Evolutionary conservation across 2,329 filamentous ascomycete species (phyloP).

Genomic region (Curvularia sp.): DNA sequence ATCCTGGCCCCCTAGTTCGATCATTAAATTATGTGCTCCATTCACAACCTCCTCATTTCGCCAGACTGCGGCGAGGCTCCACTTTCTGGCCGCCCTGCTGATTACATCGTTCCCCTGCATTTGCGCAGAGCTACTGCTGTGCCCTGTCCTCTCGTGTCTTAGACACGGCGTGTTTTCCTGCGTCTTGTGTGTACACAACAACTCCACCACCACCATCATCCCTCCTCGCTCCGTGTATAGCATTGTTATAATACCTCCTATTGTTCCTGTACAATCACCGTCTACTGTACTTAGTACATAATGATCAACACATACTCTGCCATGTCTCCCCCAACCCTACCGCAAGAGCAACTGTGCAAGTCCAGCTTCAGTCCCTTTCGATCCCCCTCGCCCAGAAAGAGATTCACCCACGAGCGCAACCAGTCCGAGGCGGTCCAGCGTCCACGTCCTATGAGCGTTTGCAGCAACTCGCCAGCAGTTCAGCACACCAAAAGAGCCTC

Average conservation of each 20-base stretch:
- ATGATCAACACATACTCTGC: slow-evolving; percentile 31
- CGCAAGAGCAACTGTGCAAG: slow-evolving; percentile 28
- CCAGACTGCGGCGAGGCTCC: slow-evolving; percentile 12
- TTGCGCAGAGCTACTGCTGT: slow-evolving; percentile 11
- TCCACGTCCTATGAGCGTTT: slow-evolving; percentile 29
- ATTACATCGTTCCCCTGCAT: slow-evolving; percentile 32
- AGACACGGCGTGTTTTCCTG: slow-evolving; percentile 26
- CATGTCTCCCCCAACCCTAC: slow-evolving; percentile 19
- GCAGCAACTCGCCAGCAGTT: slow-evolving; percentile 19
- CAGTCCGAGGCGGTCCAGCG: slow-evolving; percentile 33
- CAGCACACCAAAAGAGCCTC: slow-evolving; percentile 33
- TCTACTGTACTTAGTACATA: slow-evolving; percentile 12
- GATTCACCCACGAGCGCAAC: slow-evolving; percentile 32
- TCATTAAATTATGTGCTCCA: slow-evolving; percentile 17
- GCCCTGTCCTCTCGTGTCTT: slow-evolving; percentile 22
- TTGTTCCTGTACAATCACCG: slow-evolving; percentile 19
- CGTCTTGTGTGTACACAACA: slow-evolving; percentile 13
- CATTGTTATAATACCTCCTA: slow-evolving; percentile 5
- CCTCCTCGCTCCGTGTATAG: slow-evolving; percentile 10
- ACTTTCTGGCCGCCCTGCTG: slow-evolving; percentile 25
- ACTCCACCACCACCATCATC: slow-evolving; percentile 18
- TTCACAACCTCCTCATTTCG: slow-evolving; percentile 26
- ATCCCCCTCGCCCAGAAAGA: slow-evolving; percentile 18
- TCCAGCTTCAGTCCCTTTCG: slow-evolving; percentile 31
- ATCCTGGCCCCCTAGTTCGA: slow-evolving; percentile 11